phyloP scores from a whole-genome alignment of 306 rosid species.

The Styphnolobium japonicum region DNA sequence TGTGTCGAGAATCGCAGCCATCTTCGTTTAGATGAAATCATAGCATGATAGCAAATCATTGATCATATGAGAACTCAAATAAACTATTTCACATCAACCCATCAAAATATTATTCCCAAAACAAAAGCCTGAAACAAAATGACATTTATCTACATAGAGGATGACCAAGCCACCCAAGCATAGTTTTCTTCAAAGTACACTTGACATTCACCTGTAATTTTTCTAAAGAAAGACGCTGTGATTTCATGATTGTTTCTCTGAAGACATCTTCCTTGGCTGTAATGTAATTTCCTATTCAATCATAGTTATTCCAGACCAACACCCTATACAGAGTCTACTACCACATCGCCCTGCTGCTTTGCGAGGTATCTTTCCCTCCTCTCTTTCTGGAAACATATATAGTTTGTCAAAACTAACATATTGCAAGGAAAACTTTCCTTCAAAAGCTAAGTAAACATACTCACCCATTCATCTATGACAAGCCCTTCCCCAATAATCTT shows the following conservation, averaged over 20 bases:
- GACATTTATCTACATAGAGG: slow-evolving; percentile 48
- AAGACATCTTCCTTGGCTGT: slow-evolving; percentile 18
- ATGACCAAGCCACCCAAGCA: slow-evolving; percentile 18
- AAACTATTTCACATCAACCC: slow-evolving; percentile 2
- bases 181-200: slow-evolving; percentile 23
- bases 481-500: slow-evolving; percentile 83
- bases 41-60: neutral
- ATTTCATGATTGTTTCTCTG: slow-evolving; percentile 20
- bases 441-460: slow-evolving; percentile 16
- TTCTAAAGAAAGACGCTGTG: slow-evolving; percentile 17
- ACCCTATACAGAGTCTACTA: slow-evolving; percentile 60
- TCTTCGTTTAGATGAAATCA: neutral
- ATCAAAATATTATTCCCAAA: slow-evolving; percentile 2
- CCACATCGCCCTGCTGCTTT: slow-evolving; percentile 71
- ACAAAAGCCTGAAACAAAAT: slow-evolving; percentile 17
- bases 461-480: slow-evolving; percentile 81
- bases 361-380: slow-evolving; percentile 91
- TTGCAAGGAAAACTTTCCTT: neutral
- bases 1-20: neutral
- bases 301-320: neutral
- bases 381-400: slow-evolving; percentile 57
- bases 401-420: neutral
- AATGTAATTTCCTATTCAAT: neutral
- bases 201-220: slow-evolving; percentile 10
- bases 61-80: neutral